Percentiles rank a stretch among this genome's conserved stretches.
These are phyloP conservation scores for Peribolospora baueri DNA, from an alignment of 768 basidiomycete genomes.

Conservation along the genomic window DNA sequence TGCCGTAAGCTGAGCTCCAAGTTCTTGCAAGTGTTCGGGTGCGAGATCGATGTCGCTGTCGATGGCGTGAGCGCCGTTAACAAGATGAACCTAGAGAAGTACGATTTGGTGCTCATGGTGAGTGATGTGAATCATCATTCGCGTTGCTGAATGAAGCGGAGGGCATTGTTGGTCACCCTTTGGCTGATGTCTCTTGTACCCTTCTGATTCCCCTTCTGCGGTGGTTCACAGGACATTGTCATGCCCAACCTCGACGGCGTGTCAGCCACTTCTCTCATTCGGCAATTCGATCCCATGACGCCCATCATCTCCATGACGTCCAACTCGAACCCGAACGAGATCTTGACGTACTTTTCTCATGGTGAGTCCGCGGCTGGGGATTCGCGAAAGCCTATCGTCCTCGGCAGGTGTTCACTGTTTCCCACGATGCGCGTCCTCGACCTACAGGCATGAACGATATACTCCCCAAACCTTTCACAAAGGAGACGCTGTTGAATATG, in stretches of 20 bases:
- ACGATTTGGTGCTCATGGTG: constrained; percentile 87
- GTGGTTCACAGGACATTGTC: constrained; percentile 53
- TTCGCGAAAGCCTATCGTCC: not conserved
- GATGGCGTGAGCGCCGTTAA: constrained; percentile 78
- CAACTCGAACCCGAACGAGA: constrained; percentile 76
- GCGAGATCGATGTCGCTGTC: constrained; percentile 77
- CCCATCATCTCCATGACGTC: constrained; percentile 98
- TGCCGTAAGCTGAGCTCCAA: constrained; percentile 69
- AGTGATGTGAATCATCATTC: constrained; percentile 13
- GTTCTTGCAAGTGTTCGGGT: constrained; percentile 86
- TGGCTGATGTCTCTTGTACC: not conserved
- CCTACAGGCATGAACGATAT: constrained; percentile 76
- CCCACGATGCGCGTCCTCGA: not conserved
- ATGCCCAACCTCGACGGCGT: constrained; percentile 39
- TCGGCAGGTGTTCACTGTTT: not conserved
- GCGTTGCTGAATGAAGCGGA: not conserved
- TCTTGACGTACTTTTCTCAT: constrained; percentile 68
- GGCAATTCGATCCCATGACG: constrained; percentile 82
- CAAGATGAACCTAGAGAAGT: constrained; percentile 90
- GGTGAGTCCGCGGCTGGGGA: constrained; percentile 21
- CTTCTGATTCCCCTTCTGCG: not conserved
- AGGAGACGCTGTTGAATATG: constrained; percentile 69
- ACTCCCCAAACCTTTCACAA: constrained; percentile 90
- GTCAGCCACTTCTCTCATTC: constrained; percentile 71
- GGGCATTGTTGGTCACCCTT: not conserved